Evolutionary conservation across 148 eudicot genomes (phyloP), one percentile per base, ranked within the genome.

Genomic region (Euryodendron excelsum): DNA sequence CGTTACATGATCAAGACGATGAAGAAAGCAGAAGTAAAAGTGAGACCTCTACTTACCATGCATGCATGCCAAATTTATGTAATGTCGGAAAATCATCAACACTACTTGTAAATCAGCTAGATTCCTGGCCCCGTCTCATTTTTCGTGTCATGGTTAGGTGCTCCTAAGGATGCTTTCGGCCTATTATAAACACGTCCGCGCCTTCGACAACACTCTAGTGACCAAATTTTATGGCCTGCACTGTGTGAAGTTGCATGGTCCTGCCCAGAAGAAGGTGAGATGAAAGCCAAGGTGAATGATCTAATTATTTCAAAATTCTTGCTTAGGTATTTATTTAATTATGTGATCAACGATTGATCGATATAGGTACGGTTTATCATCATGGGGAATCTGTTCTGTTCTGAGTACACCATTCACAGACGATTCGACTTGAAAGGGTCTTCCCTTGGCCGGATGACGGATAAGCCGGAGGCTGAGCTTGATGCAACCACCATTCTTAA

Each of bases 1-100:
- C 90, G 98, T 60, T 96, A 93, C 89, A 96, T 96, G 99, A 96
- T 96, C 25, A 96, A 96, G 82, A 96, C 99, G 0, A 92, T 96
- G 87, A 96, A 91, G 82, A 96, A 96, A 72, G 87, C 97, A 21
- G 99, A 96, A 90, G 95, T 82, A 1, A 96, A 93, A 82, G 99
- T 96, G 84, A 82, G 88, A 47, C 23, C 69, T 47, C 15, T 50
- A 28, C 3, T 45, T 30, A 0, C 27, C n/a, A 36, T 71, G 12
- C 2, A 17, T 25, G 18, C 48, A 13, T 44, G n/a, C n/a, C n/a
- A n/a, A n/a, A n/a, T n/a, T n/a, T n/a, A n/a, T n/a, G n/a, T n/a
- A n/a, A n/a, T n/a, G n/a, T n/a, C n/a, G n/a, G n/a, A n/a, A n/a
- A n/a, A n/a, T n/a, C n/a, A n/a, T n/a, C n/a, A n/a, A n/a, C n/a